A percentile compares a stretch with the other conserved stretches of the same genome.
These are phyloP conservation scores for Rachicladosporium sp. DNA, from an alignment of 2,329 filamentous ascomycete species.

Conservation along the genomic window DNA sequence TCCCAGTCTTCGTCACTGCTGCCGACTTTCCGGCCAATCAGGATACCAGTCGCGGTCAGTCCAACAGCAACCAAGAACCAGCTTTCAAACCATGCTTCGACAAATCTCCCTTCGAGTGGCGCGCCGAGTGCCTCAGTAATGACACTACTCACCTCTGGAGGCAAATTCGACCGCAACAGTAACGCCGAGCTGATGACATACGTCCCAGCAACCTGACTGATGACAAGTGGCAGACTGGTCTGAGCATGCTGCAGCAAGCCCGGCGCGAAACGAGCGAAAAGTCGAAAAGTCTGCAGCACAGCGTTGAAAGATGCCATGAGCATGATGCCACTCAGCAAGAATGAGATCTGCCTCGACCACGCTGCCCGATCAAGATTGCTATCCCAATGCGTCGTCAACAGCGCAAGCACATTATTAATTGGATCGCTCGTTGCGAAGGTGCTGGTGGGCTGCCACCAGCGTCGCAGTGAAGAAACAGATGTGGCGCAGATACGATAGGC, in stretches of 20 bases:
- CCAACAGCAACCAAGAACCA: conserved; percentile 65
- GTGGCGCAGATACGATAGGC: conserved; percentile 71
- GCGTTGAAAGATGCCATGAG: conserved; percentile 70
- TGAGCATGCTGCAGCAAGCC: conserved; percentile 59
- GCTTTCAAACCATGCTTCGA: conserved; percentile 75
- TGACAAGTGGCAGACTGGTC: conserved; percentile 65
- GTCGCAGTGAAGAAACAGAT: conserved; percentile 52
- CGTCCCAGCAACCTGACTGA: conserved; percentile 69
- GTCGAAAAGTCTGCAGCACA: conserved; percentile 71
- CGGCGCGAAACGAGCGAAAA: conserved; percentile 66
- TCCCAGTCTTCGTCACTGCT: conserved; percentile 28
- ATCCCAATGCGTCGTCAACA: conserved; percentile 74
- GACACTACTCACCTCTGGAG: conserved; percentile 61
- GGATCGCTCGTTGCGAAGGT: conserved; percentile 63
- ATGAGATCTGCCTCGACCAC: conserved; percentile 77
- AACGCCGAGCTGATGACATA: conserved; percentile 75
- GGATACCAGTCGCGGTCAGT: conserved; percentile 58
- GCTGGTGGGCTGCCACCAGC: conserved; percentile 31
- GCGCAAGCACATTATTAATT: conserved; percentile 68
- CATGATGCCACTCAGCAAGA: conserved; percentile 71
- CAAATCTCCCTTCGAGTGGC: conserved; percentile 59
- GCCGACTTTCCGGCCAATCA: conserved; percentile 53
- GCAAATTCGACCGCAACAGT: conserved; percentile 65
- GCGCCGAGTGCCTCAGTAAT: conserved; percentile 68
- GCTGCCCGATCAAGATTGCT: conserved; percentile 68